Evolutionary conservation across 345 rosid species (phyloP).

Genomic region (Acer negundo): DNA sequence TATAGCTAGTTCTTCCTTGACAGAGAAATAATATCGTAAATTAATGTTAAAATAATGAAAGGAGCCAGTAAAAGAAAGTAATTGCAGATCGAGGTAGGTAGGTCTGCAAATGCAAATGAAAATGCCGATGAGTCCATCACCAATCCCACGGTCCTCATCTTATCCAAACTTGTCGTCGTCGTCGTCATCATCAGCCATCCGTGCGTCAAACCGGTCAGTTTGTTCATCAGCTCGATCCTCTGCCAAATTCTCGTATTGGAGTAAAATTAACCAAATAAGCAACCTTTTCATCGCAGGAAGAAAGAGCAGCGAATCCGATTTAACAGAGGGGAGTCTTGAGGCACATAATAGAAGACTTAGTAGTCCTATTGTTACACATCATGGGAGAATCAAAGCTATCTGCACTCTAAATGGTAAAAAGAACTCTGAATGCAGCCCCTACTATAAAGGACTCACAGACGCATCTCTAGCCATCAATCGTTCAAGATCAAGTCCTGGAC

Average conservation of each 20-base stretch:
- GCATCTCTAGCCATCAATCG: conserved; percentile 36
- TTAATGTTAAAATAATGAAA: background rate
- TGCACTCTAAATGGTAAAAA: too few relatives aligned
- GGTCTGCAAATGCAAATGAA: conserved; percentile 16
- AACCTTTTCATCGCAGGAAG: conserved; percentile 15
- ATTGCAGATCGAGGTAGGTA: background rate
- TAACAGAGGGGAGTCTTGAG: conserved; percentile 46
- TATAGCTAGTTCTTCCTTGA: background rate
- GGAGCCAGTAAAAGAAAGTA: background rate
- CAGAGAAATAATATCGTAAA: background rate
- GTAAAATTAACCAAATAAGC: conserved; percentile 22
- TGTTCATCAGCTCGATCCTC: conserved; percentile 9
- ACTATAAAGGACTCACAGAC: conserved; percentile 55
- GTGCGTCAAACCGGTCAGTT: conserved; percentile 23
- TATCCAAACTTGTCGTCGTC: conserved; percentile 14
- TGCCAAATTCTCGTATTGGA: conserved; percentile 30
- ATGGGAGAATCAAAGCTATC: background rate
- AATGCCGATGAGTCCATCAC: conserved; percentile 29
- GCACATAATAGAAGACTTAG: conserved; percentile 46
- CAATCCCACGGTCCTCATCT: conserved; percentile 31
- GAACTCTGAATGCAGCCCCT: conserved; percentile 52
- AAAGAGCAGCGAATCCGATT: conserved; percentile 29
- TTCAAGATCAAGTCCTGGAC: conserved; percentile 39
- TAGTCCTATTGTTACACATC: background rate
- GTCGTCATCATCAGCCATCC: background rate